These are phyloP conservation scores for Umbelopsis ramanniana DNA, from an alignment of 192 early-diverging fungal species.

Conservation along the genomic window DNA sequence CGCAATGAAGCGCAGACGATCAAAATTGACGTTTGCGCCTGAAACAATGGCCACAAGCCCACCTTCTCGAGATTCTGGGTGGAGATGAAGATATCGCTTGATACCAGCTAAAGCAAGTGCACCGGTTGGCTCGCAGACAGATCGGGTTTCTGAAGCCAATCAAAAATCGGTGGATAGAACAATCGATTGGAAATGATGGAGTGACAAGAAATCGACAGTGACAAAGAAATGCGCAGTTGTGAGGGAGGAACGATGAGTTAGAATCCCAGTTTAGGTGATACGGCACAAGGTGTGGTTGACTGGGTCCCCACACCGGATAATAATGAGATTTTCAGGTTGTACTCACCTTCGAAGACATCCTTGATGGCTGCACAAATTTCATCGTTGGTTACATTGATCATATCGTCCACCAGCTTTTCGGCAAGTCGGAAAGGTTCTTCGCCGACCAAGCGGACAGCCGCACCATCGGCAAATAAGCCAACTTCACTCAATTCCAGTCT, in stretches of 20 bases:
- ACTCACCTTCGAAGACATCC: conserved; percentile 74
- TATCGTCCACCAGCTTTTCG: conserved; percentile 83
- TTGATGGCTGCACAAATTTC: conserved; percentile 96
- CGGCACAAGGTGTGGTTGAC: neutral
- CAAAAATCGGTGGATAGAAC: neutral
- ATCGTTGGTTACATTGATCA: conserved; percentile 90
- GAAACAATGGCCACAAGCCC: conserved; percentile 79
- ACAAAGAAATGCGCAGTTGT: conserved; percentile 5
- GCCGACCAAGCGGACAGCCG: conserved; percentile 92
- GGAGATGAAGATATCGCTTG: conserved; percentile 75
- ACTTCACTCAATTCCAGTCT: conserved; percentile 78
- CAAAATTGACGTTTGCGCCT: conserved; percentile 99
- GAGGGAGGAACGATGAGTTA: neutral
- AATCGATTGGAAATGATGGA: neutral
- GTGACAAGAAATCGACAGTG: neutral
- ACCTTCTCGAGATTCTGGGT: conserved; percentile 43
- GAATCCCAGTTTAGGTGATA: neutral
- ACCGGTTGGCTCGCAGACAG: conserved; percentile 97
- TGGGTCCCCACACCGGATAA: too few species aligned
- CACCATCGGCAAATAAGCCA: conserved; percentile 97
- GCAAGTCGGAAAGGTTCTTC: conserved; percentile 87
- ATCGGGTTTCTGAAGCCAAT: conserved; percentile 72
- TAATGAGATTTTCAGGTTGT: neutral
- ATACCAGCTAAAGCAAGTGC: conserved; percentile 86
- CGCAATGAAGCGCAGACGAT: conserved; percentile 95